Evolutionary conservation across 139 green algal genomes (phyloP), one percentile per base, ranked within the genome.

Genomic region (Ettlia oleoabundans): DNA sequence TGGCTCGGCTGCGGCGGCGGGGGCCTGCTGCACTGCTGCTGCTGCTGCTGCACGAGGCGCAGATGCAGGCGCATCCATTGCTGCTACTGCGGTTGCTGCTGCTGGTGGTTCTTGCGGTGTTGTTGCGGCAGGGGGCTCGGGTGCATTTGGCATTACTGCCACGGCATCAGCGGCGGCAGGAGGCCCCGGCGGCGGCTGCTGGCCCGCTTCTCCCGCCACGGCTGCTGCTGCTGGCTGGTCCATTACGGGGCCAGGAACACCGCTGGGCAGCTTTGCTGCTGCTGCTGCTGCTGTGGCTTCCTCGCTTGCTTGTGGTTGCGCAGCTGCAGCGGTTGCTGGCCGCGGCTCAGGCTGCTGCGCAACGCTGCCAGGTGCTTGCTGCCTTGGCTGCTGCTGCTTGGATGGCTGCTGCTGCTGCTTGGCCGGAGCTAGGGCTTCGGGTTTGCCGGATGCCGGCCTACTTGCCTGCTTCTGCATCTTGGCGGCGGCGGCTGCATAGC

Each of bases 401-500:
- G n/a, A n/a, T n/a, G n/a, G n/a, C n/a, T n/a, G n/a, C n/a, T n/a
- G n/a, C n/a, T n/a, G n/a, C n/a, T n/a, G n/a, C n/a, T n/a, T n/a
- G n/a, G n/a, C n/a, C n/a, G n/a, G n/a, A n/a, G n/a, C n/a, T n/a
- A n/a, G n/a, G n/a, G n/a, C n/a, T n/a, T n/a, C n/a, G n/a, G n/a
- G n/a, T n/a, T n/a, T n/a, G n/a, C n/a, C n/a, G n/a, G n/a, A n/a
- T n/a, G n/a, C n/a, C n/a, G n/a, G n/a, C n/a, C n/a, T n/a, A n/a
- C n/a, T n/a, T 43, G 37, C 73, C 53, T 6, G 67, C 73, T 35
- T 28, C 1, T 33, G 73, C 0, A 51, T 15, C 47, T 78, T 78
- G 38, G 67, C 42, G 24, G 73, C 73, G n/a, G 52, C 73, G 1
- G 73, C 73, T 37, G 73, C 73, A n/a, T 67, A 67, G 52, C 53